Conservation (phyloP, 345 rosid genomes). For the Pugionium dolabratum region DNA sequence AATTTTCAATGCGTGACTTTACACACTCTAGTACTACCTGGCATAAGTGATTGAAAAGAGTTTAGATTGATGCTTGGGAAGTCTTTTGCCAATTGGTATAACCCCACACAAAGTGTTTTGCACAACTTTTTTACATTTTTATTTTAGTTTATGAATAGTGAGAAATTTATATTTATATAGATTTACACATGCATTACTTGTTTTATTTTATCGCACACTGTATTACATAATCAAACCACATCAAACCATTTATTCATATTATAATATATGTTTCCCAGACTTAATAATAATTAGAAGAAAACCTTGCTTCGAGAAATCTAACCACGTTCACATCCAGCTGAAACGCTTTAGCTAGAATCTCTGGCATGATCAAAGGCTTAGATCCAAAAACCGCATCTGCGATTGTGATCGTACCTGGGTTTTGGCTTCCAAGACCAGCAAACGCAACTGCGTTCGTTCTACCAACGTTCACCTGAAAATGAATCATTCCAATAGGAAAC, state of each 20-base stretch:
- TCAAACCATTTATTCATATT: slow-evolving; percentile 8
- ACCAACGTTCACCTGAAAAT: slow-evolving; percentile 51
- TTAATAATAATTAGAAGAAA: slow-evolving; percentile 34
- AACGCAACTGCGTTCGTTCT: slow-evolving; percentile 44
- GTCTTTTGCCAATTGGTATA: no score
- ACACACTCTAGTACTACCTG: no score
- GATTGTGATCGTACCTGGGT: slow-evolving; percentile 47
- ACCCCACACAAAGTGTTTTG: no score
- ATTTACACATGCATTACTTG: not conserved
- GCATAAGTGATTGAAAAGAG: no score
- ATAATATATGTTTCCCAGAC: not conserved
- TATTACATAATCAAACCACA: slow-evolving; percentile 23
- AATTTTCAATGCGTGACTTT: no score
- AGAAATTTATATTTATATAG: no score
- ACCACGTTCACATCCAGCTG: slow-evolving; percentile 46
- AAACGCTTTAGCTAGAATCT: slow-evolving; percentile 49
- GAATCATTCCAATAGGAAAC: slow-evolving; percentile 48
- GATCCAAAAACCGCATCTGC: slow-evolving; percentile 49
- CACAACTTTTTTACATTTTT: no score
- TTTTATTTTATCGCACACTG: slow-evolving; percentile 25
- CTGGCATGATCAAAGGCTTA: slow-evolving; percentile 43
- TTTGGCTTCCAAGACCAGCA: slow-evolving; percentile 50
- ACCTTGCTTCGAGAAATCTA: slow-evolving; percentile 35
- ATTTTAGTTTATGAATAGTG: no score
- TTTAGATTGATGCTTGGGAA: no score